Conservation (phyloP, 441 rosid species). For the Omphalea diandra region DNA sequence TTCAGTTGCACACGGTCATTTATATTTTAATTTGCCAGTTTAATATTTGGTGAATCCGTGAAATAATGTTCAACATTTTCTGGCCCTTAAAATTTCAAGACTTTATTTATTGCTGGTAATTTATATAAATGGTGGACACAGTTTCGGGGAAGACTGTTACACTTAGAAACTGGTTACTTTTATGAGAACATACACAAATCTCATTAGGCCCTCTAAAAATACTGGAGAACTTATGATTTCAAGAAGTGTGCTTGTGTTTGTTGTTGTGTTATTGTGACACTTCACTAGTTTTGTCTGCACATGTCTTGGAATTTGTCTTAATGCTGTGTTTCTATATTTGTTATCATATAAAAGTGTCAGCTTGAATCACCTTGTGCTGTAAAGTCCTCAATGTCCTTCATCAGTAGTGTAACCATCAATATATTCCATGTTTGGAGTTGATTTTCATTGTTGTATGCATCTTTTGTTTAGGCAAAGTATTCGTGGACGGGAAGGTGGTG, state of each 20-base stretch:
- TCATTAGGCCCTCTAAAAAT: no score
- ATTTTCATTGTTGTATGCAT: slow-evolving; percentile 5
- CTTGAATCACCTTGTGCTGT: background rate
- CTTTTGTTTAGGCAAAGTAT: slow-evolving; percentile 69
- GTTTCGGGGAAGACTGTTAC: background rate
- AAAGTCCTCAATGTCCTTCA: slow-evolving; percentile 1
- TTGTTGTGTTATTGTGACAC: background rate
- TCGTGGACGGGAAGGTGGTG: slow-evolving; percentile 78
- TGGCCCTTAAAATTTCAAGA: background rate
- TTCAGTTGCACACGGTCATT: slow-evolving; percentile 6
- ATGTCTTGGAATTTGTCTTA: background rate
- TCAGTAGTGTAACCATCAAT: background rate
- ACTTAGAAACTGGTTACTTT: background rate
- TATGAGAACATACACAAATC: no score
- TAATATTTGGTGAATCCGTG: background rate
- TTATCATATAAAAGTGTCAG: background rate
- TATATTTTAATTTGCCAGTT: background rate
- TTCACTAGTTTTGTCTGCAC: background rate
- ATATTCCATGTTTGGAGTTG: background rate
- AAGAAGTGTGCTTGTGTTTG: no score
- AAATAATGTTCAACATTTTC: background rate
- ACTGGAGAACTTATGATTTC: no score
- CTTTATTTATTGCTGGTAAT: no score
- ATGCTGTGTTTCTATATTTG: background rate
- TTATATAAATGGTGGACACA: no score